Evolutionary conservation across 164 flowering plant genomes (phyloP).

Genomic region (Aristolochia contorta): DNA sequence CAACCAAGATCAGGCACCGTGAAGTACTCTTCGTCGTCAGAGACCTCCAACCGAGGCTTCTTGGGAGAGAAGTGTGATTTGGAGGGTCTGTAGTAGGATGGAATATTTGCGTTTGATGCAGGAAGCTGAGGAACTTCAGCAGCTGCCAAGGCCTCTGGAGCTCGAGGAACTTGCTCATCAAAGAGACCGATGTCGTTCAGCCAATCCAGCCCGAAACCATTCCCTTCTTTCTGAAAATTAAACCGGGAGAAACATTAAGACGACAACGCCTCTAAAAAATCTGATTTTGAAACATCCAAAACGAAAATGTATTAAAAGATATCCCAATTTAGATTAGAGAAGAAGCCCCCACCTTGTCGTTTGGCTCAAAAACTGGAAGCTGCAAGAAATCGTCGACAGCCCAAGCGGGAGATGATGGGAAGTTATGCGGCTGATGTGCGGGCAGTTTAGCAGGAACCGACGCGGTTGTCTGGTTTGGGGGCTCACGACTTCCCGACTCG

Average conservation of each 20-base stretch:
- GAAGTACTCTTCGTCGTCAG: constrained; percentile 66
- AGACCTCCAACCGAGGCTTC: constrained; percentile 60
- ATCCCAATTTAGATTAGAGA: too few relatives aligned
- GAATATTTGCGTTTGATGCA: constrained; percentile 22
- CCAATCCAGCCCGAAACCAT: constrained; percentile 75
- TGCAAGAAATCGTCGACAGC: constrained; percentile 71
- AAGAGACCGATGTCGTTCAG: constrained; percentile 50
- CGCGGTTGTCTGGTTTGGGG: constrained; percentile 38
- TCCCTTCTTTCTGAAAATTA: constrained; percentile 42
- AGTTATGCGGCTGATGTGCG: constrained; percentile 20
- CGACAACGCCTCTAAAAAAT: neutral
- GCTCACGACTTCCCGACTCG: constrained; percentile 32
- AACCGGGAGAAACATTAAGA: neutral
- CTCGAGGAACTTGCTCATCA: constrained; percentile 42
- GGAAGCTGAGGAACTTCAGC: constrained; percentile 89
- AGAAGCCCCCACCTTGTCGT: constrained; percentile 47
- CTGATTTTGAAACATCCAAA: neutral
- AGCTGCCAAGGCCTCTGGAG: constrained; percentile 43
- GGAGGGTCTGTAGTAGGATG: constrained; percentile 29
- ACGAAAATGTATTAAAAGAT: neutral
- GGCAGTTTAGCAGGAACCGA: constrained; percentile 20
- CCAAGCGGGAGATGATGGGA: constrained; percentile 45
- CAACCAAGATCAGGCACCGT: constrained; percentile 91
- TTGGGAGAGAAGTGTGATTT: constrained; percentile 44
- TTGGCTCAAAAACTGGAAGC: constrained; percentile 53